Evolutionary conservation across 2,329 filamentous ascomycete genomes (phyloP).

Genomic region (Ophiostoma australiae): DNA sequence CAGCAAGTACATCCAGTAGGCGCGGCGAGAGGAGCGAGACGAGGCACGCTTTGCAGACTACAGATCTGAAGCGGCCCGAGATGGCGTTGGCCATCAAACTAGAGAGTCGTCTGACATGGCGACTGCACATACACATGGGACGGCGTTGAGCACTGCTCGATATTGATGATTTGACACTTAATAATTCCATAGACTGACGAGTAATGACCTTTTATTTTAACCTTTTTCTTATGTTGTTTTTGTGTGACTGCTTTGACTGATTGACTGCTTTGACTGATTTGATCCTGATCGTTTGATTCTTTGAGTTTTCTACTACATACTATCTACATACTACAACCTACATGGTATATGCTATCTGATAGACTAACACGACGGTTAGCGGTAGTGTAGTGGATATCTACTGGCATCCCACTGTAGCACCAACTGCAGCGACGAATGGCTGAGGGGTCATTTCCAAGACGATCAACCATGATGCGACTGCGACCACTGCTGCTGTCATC

Average conservation of each 20-base stretch:
- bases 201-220: background rate
- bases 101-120: background rate
- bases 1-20: conserved; percentile 35
- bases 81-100: background rate
- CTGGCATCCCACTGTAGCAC: background rate
- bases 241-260: background rate
- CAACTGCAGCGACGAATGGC: background rate
- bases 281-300: background rate
- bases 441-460: background rate
- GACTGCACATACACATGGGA: background rate
- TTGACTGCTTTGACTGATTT: too few species aligned
- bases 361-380: background rate
- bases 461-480: background rate
- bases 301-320: background rate
- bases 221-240: background rate
- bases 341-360: background rate
- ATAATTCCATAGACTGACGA: background rate
- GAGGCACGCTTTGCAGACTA: background rate
- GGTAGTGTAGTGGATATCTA: background rate
- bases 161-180: background rate
- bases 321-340: too few species aligned
- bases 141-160: conserved; percentile 4
- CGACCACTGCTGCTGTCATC: too few species aligned
- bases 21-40: background rate
- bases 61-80: background rate